phyloP scores from a whole-genome alignment of 1,284 basidiomycete species.

The Ustilago cynodontis region DNA sequence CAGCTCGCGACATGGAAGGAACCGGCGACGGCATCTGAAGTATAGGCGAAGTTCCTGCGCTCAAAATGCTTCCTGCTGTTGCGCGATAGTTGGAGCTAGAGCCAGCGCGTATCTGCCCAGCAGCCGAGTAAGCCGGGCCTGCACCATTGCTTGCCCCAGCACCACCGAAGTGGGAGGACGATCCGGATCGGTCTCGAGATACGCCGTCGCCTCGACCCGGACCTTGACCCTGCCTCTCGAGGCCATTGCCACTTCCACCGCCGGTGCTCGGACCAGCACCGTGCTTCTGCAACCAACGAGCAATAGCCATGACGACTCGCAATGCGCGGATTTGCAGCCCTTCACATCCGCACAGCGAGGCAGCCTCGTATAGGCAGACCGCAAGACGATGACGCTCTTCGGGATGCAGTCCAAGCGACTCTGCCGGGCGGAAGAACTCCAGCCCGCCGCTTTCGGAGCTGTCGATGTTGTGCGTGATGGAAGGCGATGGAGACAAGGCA shows the following conservation, averaged over 20 bases:
- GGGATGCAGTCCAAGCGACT: constrained; percentile 42
- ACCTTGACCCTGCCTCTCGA: constrained; percentile 34
- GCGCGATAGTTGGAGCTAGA: constrained; percentile 20
- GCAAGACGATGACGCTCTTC: constrained; percentile 84
- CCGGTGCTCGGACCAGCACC: constrained; percentile 24
- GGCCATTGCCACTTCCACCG: constrained; percentile 28
- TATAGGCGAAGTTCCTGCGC: constrained; percentile 23
- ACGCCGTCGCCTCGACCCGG: constrained; percentile 36
- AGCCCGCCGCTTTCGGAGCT: constrained; percentile 32
- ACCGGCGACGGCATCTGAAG: constrained; percentile 44
- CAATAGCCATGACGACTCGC: constrained; percentile 59
- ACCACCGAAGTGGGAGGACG: constrained; percentile 21
- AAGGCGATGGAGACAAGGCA: constrained; percentile 33
- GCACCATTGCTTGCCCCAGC: constrained; percentile 28
- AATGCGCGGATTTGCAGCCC: constrained; percentile 83
- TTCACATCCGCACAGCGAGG: constrained; percentile 87
- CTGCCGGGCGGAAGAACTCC: constrained; percentile 63
- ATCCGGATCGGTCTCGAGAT: constrained; percentile 39
- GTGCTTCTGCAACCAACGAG: constrained; percentile 56
- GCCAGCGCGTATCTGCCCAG: constrained; percentile 18
- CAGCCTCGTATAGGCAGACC: constrained; percentile 91
- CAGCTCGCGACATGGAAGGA: constrained; percentile 45
- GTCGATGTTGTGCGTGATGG: constrained; percentile 25
- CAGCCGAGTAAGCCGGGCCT: constrained; percentile 8
- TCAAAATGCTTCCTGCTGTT: constrained; percentile 15